Evolutionary conservation across 1,284 basidiomycete species (phyloP), one percentile per base, ranked within the genome.

Genomic region (Gomphus bonarii): DNA sequence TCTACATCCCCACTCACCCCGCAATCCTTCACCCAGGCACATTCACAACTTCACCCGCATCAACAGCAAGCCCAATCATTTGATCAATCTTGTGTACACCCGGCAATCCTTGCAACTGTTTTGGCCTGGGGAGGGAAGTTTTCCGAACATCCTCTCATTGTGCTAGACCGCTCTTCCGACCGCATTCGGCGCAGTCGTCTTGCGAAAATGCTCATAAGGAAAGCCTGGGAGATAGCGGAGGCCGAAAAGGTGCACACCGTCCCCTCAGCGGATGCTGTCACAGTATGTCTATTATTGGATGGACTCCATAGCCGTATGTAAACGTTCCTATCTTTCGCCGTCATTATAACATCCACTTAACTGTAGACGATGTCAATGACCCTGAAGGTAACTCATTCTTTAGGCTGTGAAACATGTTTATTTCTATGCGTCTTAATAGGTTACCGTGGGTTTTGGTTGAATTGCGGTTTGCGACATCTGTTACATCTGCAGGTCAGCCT

Each of bases 61-160:
- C 60, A 31, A 53, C 31, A 54, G 61, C 5, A 44, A n/a, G 18
- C 42, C 42, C 42, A 40, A 20, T 16, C 20, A 44, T 22, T 65
- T 67, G 58, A 44, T 9, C 20, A 65, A 57, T 60, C 68, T 59
- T 22, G 66, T 66, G 66, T 86, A 3, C 80, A 89, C 58, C 85
- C 87, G 46, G 81, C 86, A 2, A 74, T 94, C 16, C 77, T 95
- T 40, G 92, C 93, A 3, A 86, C 88, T 0, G 85, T 94, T n/a
- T 75, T 97, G 50, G 91, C 92, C 0, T 95, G 90, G 85, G 93
- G 93, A 20, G 85, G 90, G 44, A 91, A 93, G 64, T 95, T 95
- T 68, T 89, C 88, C 10, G 91, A 95, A 63, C 88, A 94, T 66
- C 83, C 85, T 0, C 71, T 92, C 60, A 79, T 95, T 49, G 75